Evolutionary conservation across 2,329 filamentous ascomycete genomes (phyloP).

Genomic region (Aspergillus unguis): DNA sequence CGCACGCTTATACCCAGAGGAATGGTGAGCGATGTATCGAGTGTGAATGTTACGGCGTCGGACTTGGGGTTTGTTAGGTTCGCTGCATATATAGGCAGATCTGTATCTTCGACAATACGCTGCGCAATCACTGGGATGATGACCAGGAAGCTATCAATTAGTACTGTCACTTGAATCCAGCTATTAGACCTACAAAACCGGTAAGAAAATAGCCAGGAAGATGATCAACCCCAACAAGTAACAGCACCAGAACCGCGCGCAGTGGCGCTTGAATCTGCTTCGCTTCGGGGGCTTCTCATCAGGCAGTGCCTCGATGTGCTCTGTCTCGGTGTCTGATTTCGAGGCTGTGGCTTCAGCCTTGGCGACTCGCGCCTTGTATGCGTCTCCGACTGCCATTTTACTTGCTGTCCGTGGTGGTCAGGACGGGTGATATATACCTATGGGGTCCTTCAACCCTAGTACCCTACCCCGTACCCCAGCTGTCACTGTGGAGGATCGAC

Average conservation of each 20-base stretch:
- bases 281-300: not conserved
- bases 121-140: constrained; percentile 25
- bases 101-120: constrained; percentile 21
- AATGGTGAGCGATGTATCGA: constrained; percentile 20
- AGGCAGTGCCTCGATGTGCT: constrained; percentile 12
- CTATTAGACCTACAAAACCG: constrained; percentile 20
- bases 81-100: constrained; percentile 21
- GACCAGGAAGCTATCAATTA: constrained; percentile 21
- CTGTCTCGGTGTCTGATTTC: constrained; percentile 5
- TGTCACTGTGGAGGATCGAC: constrained; percentile 10
- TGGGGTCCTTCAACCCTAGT: too few species aligned
- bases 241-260: constrained; percentile 21
- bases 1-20: constrained; percentile 17
- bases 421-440: not conserved
- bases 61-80: constrained; percentile 21
- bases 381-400: constrained; percentile 14
- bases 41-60: constrained; percentile 18
- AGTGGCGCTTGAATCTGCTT: constrained; percentile 12
- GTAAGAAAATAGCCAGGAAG: constrained; percentile 24
- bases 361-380: constrained; percentile 7
- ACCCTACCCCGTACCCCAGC: too few species aligned
- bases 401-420: not conserved
- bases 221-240: constrained; percentile 19
- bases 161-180: not conserved
- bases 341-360: not conserved